phyloP scores from a whole-genome alignment of 31 red algal species.

The Pterothamnion heteromorphum region DNA sequence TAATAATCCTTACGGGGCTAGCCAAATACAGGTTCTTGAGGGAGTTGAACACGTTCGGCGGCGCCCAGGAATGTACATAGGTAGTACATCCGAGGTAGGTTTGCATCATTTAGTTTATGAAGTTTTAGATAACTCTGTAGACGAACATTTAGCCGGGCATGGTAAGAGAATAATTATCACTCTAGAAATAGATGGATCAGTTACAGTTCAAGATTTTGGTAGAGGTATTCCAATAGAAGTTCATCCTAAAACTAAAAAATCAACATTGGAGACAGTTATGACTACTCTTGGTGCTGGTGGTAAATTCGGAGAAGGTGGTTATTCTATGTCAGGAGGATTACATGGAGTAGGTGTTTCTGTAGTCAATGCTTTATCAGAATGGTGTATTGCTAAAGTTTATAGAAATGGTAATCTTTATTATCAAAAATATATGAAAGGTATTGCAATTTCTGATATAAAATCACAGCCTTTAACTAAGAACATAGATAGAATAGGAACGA shows the following conservation, averaged over 20 bases:
- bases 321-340: conserved; percentile 93
- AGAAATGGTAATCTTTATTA: conserved; percentile 54
- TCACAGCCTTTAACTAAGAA: background rate
- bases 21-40: conserved; percentile 86
- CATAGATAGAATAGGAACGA: conserved; percentile 59
- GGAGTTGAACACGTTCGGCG: conserved; percentile 91
- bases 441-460: background rate
- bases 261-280: conserved; percentile 96
- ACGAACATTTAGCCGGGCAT: conserved; percentile 91
- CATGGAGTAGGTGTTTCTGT: conserved; percentile 99
- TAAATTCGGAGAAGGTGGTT: conserved; percentile 93
- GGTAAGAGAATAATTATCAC: conserved; percentile 64
- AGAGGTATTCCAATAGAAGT: conserved; percentile 86
- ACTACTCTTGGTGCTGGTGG: conserved; percentile 97
- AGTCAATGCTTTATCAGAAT: conserved; percentile 96
- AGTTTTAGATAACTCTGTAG: conserved; percentile 97
- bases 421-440: conserved; percentile 67
- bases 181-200: conserved; percentile 71
- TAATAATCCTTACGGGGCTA: too few species aligned
- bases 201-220: conserved; percentile 87
- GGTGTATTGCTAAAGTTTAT: conserved; percentile 72
- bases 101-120: conserved; percentile 98
- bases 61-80: conserved; percentile 99
- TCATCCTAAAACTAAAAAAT: conserved; percentile 84
- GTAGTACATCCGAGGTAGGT: conserved; percentile 86